phyloP scores from a whole-genome alignment of 805 yeast species.

The Candida verbasci region DNA sequence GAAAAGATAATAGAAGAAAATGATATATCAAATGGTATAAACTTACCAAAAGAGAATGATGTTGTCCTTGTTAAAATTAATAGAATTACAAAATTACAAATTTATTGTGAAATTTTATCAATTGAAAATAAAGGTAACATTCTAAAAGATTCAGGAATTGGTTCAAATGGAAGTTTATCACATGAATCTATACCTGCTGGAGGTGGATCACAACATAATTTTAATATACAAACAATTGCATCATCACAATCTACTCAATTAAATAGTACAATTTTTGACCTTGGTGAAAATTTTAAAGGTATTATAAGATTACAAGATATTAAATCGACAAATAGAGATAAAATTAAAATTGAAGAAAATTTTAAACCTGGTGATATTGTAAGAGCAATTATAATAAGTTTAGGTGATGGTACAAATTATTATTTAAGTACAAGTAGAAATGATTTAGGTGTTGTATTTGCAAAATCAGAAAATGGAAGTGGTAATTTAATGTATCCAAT shows the following conservation, averaged over 20 bases:
- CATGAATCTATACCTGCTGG: constrained; percentile 40
- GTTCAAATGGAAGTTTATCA: constrained; percentile 45
- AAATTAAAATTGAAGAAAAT: constrained; percentile 70
- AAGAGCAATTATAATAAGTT: constrained; percentile 73
- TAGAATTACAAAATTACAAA: constrained; percentile 63
- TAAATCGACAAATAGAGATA: constrained; percentile 86
- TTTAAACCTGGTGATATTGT: constrained; percentile 92
- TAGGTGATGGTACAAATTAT: constrained; percentile 93
- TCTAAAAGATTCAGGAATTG: constrained; percentile 61
- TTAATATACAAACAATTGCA: constrained; percentile 26
- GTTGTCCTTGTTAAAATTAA: constrained; percentile 73
- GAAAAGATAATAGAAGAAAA: background rate
- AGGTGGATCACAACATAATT: constrained; percentile 41
- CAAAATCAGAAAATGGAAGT: constrained; percentile 60
- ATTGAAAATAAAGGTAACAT: constrained; percentile 59
- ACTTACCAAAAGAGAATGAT: constrained; percentile 81
- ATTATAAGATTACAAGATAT: constrained; percentile 83
- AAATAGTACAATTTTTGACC: constrained; percentile 49
- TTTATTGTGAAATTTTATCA: constrained; percentile 66
- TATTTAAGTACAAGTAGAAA: constrained; percentile 85
- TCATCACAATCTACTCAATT: constrained; percentile 35
- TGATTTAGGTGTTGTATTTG: constrained; percentile 91
- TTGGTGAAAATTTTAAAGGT: constrained; percentile 88
- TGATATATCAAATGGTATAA: constrained; percentile 21
- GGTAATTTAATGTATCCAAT: constrained; percentile 82